These are phyloP conservation scores for Phoenix roebelenii DNA, from an alignment of 176 grass and related monocot genomes.

Conservation along the genomic window DNA sequence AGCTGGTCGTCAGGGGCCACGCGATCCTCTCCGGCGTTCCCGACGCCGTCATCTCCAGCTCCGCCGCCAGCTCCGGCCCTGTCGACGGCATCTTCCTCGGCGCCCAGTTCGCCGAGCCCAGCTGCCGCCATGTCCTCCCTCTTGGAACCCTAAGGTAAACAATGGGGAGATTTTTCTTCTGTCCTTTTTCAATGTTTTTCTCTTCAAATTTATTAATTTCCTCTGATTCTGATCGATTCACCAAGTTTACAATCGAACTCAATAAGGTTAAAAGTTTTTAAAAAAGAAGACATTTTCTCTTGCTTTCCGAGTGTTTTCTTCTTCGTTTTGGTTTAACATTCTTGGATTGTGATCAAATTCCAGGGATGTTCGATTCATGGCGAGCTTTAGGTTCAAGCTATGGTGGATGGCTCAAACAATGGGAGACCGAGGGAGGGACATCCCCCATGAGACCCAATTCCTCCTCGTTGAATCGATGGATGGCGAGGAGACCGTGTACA, in stretches of 20 bases:
- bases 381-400: conserved; percentile 91
- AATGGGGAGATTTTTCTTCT: no score
- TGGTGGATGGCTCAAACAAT: conserved; percentile 99
- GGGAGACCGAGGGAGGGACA: conserved; percentile 62
- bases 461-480: conserved; percentile 65
- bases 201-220: no score
- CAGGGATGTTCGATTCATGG: conserved; percentile 63
- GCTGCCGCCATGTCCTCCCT: conserved; percentile 55
- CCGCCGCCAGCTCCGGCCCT: conserved; percentile 35
- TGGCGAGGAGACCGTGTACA: conserved; percentile 29
- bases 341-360: conserved; percentile 1
- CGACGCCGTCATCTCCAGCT: conserved; percentile 36
- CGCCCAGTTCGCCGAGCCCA: conserved; percentile 30
- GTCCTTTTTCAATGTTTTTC: no score
- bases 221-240: no score
- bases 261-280: no score
- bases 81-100: conserved; percentile 82
- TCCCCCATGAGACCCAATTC: conserved; percentile 93
- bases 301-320: no score
- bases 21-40: conserved; percentile 57
- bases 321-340: not conserved
- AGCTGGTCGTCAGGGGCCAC: conserved; percentile 36
- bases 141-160: conserved; percentile 55
- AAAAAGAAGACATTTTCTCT: no score
- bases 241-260: no score